phyloP scores from a whole-genome alignment of 305 asterid species.

The Lippia alba region DNA sequence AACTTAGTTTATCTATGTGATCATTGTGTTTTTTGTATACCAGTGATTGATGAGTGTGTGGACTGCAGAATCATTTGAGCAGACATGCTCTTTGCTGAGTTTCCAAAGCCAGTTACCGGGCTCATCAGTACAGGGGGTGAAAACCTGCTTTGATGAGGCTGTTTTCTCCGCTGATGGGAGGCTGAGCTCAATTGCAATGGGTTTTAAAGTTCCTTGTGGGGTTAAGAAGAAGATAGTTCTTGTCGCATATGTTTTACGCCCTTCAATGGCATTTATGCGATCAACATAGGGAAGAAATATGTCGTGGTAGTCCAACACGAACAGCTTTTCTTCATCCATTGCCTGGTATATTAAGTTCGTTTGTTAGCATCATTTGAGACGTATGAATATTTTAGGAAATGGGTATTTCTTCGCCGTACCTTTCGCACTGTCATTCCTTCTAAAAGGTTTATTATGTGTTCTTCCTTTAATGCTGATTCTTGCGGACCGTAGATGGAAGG shows the following conservation, averaged over 20 bases:
- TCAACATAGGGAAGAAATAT: constrained; percentile 53
- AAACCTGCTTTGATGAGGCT: constrained; percentile 43
- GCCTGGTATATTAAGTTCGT: constrained; percentile 35
- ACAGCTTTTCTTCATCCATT: constrained; percentile 51
- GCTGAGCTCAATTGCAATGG: constrained; percentile 61
- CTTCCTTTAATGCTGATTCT: constrained; percentile 59
- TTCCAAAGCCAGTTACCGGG: constrained; percentile 59
- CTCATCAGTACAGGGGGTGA: constrained; percentile 49
- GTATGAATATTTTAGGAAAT: too few species aligned
- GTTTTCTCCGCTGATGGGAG: constrained; percentile 39
- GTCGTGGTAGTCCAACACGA: constrained; percentile 61
- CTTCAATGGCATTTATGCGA: constrained; percentile 56
- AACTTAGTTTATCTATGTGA: background rate
- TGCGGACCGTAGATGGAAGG: constrained; percentile 58
- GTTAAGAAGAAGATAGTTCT: constrained; percentile 53
- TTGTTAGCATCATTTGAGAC: too few species aligned
- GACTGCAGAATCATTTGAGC: constrained; percentile 62
- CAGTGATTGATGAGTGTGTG: constrained; percentile 68
- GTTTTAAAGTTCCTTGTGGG: constrained; percentile 53
- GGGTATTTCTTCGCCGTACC: constrained; percentile 32
- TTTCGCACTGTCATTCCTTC: constrained; percentile 58
- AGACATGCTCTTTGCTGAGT: constrained; percentile 62
- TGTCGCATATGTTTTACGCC: constrained; percentile 61
- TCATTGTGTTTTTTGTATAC: constrained; percentile 30
- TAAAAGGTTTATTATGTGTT: constrained; percentile 48